Evolutionary conservation across 2,329 filamentous ascomycete genomes (phyloP).

Genomic region (Apiospora malaysiana): DNA sequence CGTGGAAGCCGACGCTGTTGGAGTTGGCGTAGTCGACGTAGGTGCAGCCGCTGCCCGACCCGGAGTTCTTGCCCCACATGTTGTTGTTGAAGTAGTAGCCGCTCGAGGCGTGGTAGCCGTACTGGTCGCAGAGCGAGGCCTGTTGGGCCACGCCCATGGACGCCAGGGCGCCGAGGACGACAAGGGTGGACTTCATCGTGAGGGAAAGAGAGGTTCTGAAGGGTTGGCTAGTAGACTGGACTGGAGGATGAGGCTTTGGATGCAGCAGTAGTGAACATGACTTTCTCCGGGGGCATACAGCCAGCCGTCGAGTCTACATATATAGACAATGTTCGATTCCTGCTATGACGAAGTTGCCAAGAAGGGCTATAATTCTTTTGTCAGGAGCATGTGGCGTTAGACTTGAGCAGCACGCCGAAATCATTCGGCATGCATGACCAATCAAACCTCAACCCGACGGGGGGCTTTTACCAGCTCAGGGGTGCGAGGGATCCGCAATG

Average conservation of each 20-base stretch:
- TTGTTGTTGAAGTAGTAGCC: slow-evolving; percentile 48
- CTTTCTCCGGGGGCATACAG: background rate
- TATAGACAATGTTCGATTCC: background rate
- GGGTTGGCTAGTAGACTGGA: background rate
- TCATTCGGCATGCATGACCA: background rate
- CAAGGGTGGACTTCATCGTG: slow-evolving; percentile 13
- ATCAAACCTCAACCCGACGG: background rate
- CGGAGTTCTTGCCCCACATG: slow-evolving; percentile 47
- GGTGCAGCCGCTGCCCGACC: slow-evolving; percentile 50
- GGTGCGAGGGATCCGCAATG: background rate
- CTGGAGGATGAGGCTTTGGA: background rate
- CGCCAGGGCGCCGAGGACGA: slow-evolving; percentile 25
- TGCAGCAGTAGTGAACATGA: background rate
- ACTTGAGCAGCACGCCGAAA: background rate
- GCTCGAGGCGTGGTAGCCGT: slow-evolving; percentile 38
- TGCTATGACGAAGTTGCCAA: background rate
- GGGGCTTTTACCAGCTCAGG: slow-evolving; percentile 5
- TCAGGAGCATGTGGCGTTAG: slow-evolving; percentile 8
- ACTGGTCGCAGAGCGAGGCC: slow-evolving; percentile 36
- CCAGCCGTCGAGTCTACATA: background rate
- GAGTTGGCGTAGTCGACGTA: slow-evolving; percentile 42
- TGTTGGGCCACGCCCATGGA: slow-evolving; percentile 24
- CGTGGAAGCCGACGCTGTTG: slow-evolving; percentile 46
- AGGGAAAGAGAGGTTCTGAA: background rate
- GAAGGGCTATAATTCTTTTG: background rate